phyloP scores from a whole-genome alignment of 805 yeast species.

The Candida nonsorbophila region DNA sequence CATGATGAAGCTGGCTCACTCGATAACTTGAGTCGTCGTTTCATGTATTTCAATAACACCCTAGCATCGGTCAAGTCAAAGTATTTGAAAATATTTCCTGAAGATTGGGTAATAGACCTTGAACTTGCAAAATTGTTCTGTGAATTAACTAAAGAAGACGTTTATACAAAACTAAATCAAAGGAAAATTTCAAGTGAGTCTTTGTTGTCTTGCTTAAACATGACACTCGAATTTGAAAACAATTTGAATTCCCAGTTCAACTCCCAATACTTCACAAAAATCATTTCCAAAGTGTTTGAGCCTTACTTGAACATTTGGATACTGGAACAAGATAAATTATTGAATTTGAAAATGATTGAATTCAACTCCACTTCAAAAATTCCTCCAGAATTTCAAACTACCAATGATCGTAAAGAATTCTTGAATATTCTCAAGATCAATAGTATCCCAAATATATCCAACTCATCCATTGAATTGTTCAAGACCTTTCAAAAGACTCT shows the following conservation, averaged over 20 bases:
- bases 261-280: constrained; percentile 35
- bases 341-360: constrained; percentile 58
- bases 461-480: constrained; percentile 84
- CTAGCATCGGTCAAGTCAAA: constrained; percentile 53
- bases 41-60: constrained; percentile 71
- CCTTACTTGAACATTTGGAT: constrained; percentile 87
- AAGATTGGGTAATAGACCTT: constrained; percentile 64
- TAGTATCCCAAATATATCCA: constrained; percentile 62
- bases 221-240: constrained; percentile 80
- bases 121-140: constrained; percentile 62
- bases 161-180: constrained; percentile 28
- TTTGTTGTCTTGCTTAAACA: constrained; percentile 63
- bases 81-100: constrained; percentile 56
- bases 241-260: constrained; percentile 61
- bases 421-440: constrained; percentile 37
- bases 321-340: constrained; percentile 65
- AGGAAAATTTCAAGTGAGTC: constrained; percentile 52
- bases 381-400: constrained; percentile 29
- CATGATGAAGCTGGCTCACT: constrained; percentile 92
- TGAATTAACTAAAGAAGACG: constrained; percentile 61
- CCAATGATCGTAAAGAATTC: constrained; percentile 17
- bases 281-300: constrained; percentile 67
- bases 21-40: constrained; percentile 80
- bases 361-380: constrained; percentile 57
- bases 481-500: constrained; percentile 68